These are phyloP conservation scores for Blastobotrys aristatus DNA, from an alignment of 1,139 yeast species.

Conservation along the genomic window DNA sequence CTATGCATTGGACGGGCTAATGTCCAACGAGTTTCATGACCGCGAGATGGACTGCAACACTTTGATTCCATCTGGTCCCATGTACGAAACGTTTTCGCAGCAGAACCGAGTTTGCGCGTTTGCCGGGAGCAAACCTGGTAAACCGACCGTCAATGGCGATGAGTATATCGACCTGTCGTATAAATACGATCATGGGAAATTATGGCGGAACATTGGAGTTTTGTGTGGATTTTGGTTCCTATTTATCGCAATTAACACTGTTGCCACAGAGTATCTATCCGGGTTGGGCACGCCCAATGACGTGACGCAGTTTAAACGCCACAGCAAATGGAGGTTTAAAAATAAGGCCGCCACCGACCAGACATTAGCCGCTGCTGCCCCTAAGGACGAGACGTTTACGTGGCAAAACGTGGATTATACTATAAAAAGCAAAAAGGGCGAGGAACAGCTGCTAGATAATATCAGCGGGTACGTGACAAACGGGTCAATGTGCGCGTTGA, in stretches of 20 bases:
- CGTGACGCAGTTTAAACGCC: not conserved
- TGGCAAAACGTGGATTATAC: constrained; percentile 43
- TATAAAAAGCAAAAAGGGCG: constrained; percentile 35
- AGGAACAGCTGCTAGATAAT: constrained; percentile 43
- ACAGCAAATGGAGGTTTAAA: not conserved
- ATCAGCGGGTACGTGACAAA: constrained; percentile 64
- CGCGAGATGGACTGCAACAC: constrained; percentile 38
- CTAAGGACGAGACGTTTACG: constrained; percentile 34
- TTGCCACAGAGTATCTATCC: constrained; percentile 33
- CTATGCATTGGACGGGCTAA: constrained; percentile 43
- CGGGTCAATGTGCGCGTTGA: constrained; percentile 57
- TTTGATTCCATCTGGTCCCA: constrained; percentile 34
- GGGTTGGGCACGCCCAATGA: not conserved
- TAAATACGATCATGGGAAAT: constrained; percentile 34
- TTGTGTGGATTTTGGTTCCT: constrained; percentile 34
- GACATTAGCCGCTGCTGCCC: not conserved
- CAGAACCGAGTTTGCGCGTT: constrained; percentile 41
- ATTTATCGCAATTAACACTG: constrained; percentile 33
- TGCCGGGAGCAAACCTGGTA: constrained; percentile 39
- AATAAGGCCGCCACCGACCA: not conserved
- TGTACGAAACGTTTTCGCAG: constrained; percentile 35
- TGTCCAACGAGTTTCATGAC: constrained; percentile 44
- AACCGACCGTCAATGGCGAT: constrained; percentile 40
- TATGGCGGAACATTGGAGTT: constrained; percentile 39
- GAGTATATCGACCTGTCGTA: constrained; percentile 36